A percentile compares a stretch with the other conserved stretches of the same genome.
Evolutionary conservation across 805 yeast genomes (phyloP).

Genomic region (Saturnispora serradocipensis): DNA sequence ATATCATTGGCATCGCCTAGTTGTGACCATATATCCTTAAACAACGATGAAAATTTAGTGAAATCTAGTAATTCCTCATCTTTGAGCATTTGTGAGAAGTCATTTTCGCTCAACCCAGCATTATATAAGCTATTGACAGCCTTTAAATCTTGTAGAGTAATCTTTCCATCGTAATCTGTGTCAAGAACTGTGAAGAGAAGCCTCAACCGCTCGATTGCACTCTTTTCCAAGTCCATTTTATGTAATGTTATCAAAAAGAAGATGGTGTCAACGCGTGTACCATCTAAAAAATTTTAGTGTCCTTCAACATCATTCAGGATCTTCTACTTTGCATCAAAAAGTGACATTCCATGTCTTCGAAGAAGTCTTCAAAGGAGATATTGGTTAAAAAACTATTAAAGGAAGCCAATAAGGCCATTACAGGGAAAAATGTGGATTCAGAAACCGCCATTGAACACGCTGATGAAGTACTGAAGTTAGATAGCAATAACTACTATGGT

Average conservation of each 20-base stretch:
- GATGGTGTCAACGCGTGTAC: neutral
- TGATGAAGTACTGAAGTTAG: slow-evolving; percentile 46
- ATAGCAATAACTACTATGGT: slow-evolving; percentile 54
- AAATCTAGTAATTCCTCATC: slow-evolving; percentile 39
- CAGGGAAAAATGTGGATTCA: slow-evolving; percentile 39
- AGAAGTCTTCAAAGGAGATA: slow-evolving; percentile 6
- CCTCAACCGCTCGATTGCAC: slow-evolving; percentile 21
- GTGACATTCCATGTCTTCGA: neutral
- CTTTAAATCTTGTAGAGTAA: slow-evolving; percentile 46
- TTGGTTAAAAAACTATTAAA: slow-evolving; percentile 28
- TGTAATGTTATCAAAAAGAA: neutral
- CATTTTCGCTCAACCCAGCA: slow-evolving; percentile 32
- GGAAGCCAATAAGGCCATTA: slow-evolving; percentile 43
- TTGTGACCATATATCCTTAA: slow-evolving; percentile 44
- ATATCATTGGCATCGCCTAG: slow-evolving; percentile 47
- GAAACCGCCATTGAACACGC: slow-evolving; percentile 52
- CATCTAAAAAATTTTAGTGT: neutral
- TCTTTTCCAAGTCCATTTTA: neutral
- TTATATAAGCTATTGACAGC: slow-evolving; percentile 42
- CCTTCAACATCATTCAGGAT: neutral
- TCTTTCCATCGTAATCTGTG: slow-evolving; percentile 66
- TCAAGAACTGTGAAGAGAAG: slow-evolving; percentile 77
- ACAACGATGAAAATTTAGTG: slow-evolving; percentile 53
- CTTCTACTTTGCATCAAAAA: neutral
- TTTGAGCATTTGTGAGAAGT: slow-evolving; percentile 43